phyloP scores from a whole-genome alignment of 768 basidiomycete genomes.

The Amanita muscaria region DNA sequence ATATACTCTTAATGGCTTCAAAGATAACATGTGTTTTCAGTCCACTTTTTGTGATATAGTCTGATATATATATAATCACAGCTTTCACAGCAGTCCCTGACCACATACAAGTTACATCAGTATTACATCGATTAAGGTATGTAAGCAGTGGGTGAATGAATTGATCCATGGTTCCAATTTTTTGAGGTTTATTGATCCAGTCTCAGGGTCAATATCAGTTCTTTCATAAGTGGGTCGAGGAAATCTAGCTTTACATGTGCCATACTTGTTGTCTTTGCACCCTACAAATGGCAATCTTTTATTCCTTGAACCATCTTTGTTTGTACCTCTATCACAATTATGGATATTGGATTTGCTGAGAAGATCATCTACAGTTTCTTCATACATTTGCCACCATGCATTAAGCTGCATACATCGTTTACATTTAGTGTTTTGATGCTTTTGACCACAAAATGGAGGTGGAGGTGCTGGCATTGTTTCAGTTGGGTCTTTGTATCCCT shows the following conservation, averaged over 20 bases:
- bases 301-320: background rate
- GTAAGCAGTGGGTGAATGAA: conserved; percentile 16
- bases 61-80: conserved; percentile 24
- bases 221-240: conserved; percentile 13
- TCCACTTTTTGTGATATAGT: conserved; percentile 20
- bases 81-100: conserved; percentile 26
- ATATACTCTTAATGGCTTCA: background rate
- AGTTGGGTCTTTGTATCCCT: background rate
- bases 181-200: conserved; percentile 19
- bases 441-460: background rate
- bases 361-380: background rate
- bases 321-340: background rate
- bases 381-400: background rate
- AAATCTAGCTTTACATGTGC: conserved; percentile 21
- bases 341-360: background rate
- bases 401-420: background rate
- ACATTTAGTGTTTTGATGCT: no score
- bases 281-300: background rate
- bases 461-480: background rate
- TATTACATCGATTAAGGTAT: conserved; percentile 19
- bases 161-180: conserved; percentile 25
- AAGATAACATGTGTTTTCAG: conserved; percentile 25
- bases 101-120: no score
- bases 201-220: conserved; percentile 13
- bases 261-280: conserved; percentile 10